Conservation (phyloP, 345 rosid species). For the Luvunga scandens region DNA sequence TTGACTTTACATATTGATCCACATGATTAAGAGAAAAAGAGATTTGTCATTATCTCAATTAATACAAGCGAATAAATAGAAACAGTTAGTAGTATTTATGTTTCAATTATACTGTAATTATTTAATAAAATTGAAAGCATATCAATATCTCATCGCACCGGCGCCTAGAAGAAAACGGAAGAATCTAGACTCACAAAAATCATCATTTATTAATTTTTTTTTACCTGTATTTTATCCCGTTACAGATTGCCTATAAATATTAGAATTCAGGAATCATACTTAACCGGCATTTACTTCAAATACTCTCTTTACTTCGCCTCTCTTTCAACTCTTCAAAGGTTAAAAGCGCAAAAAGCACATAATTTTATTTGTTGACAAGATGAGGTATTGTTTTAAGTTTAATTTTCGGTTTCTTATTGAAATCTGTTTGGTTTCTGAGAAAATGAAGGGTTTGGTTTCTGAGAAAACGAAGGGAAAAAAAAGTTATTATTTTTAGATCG, state of each 20-base stretch:
- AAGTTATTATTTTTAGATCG: not conserved
- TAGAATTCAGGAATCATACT: too few relatives aligned
- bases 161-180: not conserved
- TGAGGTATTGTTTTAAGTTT: not conserved
- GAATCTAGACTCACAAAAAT: not conserved
- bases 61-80: too few relatives aligned
- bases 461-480: not conserved
- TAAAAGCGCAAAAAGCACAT: too few relatives aligned
- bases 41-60: too few relatives aligned
- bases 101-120: too few relatives aligned
- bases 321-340: too few relatives aligned
- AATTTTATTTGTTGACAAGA: not conserved
- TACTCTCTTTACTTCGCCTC: too few relatives aligned
- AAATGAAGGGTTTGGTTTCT: not conserved
- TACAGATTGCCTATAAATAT: not conserved
- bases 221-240: not conserved
- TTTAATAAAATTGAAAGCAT: too few relatives aligned
- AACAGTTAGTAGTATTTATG: too few relatives aligned
- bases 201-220: too few relatives aligned
- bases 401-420: not conserved
- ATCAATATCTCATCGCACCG: not conserved
- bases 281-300: not conserved
- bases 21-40: too few relatives aligned
- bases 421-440: not conserved
- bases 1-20: too few relatives aligned